phyloP scores from a whole-genome alignment of 257 asterid species.

The Parsonsia alboflavescens region DNA sequence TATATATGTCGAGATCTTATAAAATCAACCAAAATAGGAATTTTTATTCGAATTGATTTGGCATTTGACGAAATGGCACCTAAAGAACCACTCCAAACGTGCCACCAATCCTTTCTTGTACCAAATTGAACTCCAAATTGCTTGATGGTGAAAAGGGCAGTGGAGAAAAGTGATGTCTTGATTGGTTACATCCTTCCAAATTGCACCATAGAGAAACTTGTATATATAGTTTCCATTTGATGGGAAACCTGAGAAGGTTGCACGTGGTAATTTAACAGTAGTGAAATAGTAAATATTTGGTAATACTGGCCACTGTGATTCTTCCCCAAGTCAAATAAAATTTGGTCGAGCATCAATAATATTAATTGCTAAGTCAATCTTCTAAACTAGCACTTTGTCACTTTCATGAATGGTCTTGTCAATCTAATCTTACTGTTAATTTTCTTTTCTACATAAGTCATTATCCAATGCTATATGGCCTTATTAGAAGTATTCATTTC shows the following conservation, averaged over 20 bases:
- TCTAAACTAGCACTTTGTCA: background rate
- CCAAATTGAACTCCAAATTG: background rate
- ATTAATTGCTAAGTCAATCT: background rate
- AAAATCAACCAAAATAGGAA: no score
- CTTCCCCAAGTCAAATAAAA: constrained; percentile 1
- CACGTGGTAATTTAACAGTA: background rate
- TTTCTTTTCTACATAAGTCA: background rate
- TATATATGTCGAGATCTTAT: no score
- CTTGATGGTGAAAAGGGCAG: background rate
- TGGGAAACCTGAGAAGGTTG: background rate
- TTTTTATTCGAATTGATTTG: background rate
- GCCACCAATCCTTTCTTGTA: background rate
- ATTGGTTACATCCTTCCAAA: background rate
- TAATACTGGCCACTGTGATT: background rate
- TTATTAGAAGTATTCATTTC: background rate
- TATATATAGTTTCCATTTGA: background rate
- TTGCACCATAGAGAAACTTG: background rate
- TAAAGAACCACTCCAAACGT: background rate
- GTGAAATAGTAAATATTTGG: background rate
- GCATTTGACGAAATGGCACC: background rate
- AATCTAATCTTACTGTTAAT: no score
- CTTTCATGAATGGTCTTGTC: background rate
- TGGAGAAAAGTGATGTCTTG: background rate
- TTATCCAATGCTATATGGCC: background rate
- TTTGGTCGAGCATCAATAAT: constrained; percentile 8